A percentile compares a stretch with the other conserved stretches of the same genome.
phyloP scores from a whole-genome alignment of 495 filamentous ascomycete species.

The Rusavskia elegans region DNA sequence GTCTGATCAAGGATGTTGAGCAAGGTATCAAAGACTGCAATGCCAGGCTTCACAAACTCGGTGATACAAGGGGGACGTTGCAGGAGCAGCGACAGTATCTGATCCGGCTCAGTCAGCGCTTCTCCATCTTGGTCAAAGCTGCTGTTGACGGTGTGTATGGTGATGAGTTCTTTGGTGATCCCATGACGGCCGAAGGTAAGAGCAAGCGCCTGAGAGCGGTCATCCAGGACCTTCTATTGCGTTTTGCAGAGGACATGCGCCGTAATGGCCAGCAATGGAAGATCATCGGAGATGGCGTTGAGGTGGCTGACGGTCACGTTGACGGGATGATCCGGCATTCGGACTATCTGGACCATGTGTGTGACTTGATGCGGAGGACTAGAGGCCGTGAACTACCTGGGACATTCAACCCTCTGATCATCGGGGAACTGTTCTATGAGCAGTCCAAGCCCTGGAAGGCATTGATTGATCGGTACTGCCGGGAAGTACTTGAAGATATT shows the following conservation, averaged over 20 bases:
- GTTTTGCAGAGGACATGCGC: no score
- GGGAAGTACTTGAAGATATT: no score
- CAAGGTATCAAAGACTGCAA: not conserved
- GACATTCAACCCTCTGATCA: slow-evolving; percentile 30
- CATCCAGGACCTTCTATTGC: no score
- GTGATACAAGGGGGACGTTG: slow-evolving; percentile 27
- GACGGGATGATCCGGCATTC: no score
- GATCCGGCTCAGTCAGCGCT: slow-evolving; percentile 30
- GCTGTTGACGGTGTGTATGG: slow-evolving; percentile 40
- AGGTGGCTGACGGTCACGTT: no score
- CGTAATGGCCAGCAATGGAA: no score
- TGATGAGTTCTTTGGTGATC: slow-evolving; percentile 36
- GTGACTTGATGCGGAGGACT: slow-evolving; percentile 1
- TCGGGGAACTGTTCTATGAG: slow-evolving; percentile 27
- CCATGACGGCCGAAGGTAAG: slow-evolving; percentile 17
- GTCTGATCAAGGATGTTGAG: no score
- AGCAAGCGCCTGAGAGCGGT: slow-evolving; percentile 28
- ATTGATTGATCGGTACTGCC: no score
- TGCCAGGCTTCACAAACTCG: slow-evolving; percentile 29
- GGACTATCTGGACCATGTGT: slow-evolving; percentile 19
- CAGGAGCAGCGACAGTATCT: slow-evolving; percentile 37
- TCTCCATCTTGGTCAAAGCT: slow-evolving; percentile 30
- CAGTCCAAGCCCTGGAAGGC: slow-evolving; percentile 25
- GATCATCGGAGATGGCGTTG: no score
- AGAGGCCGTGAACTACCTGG: slow-evolving; percentile 29